phyloP scores from a whole-genome alignment of 2,329 filamentous ascomycete genomes.

The Trichoderma koningiopsis region DNA sequence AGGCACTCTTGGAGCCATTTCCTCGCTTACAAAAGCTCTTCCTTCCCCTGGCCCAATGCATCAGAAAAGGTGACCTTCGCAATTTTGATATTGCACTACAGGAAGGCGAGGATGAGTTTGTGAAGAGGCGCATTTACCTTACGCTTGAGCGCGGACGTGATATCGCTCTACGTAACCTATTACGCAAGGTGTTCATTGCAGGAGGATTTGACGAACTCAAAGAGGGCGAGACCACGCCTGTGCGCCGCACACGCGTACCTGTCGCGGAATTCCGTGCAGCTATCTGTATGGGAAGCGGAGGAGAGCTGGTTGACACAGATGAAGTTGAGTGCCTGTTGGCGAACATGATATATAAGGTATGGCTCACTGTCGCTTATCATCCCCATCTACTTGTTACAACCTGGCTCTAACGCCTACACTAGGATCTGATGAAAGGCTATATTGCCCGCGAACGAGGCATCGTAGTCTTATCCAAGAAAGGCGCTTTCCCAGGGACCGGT shows the following conservation, averaged over 20 bases:
- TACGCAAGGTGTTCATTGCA: constrained; percentile 86
- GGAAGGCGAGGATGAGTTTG: constrained; percentile 86
- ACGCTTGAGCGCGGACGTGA: constrained; percentile 91
- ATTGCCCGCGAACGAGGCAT: constrained; percentile 88
- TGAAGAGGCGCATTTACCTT: constrained; percentile 89
- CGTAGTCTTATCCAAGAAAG: constrained; percentile 89
- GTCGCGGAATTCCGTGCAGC: constrained; percentile 84
- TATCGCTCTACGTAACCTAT: constrained; percentile 85
- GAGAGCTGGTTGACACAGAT: constrained; percentile 74
- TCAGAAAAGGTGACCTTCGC: constrained; percentile 78
- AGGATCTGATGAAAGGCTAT: constrained; percentile 97
- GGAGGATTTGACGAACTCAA: constrained; percentile 81
- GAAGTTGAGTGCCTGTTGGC: constrained; percentile 95
- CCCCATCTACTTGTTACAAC: background rate
- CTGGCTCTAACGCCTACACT: constrained; percentile 36
- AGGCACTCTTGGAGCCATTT: constrained; percentile 70
- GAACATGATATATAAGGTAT: constrained; percentile 97
- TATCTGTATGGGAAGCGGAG: constrained; percentile 70
- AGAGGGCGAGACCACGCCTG: constrained; percentile 62
- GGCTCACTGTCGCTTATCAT: constrained; percentile 26
- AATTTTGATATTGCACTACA: constrained; percentile 82
- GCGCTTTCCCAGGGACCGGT: constrained; percentile 90
- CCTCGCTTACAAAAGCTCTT: constrained; percentile 78
- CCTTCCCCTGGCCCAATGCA: constrained; percentile 73
- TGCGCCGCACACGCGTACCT: constrained; percentile 76